Conservation (phyloP, 108 stramenopile species). For the Cylindrotheca closterium region DNA sequence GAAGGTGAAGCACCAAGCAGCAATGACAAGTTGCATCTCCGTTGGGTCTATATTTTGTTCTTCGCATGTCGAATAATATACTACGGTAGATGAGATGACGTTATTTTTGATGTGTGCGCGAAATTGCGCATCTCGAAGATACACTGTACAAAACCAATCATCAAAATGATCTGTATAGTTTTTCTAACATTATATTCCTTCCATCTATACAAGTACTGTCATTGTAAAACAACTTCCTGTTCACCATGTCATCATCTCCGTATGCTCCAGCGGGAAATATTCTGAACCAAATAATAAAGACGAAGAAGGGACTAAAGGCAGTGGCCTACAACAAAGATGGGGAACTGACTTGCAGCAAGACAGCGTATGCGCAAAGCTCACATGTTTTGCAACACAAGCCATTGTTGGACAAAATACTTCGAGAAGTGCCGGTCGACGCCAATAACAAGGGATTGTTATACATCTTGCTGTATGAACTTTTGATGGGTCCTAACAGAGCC, state of each 20-base stretch:
- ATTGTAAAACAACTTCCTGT: too few relatives aligned
- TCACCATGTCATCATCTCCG: slow-evolving; percentile 44
- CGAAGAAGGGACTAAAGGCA: slow-evolving; percentile 50
- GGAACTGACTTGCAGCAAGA: slow-evolving; percentile 48
- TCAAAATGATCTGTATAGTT: too few relatives aligned
- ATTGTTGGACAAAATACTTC: slow-evolving; percentile 28
- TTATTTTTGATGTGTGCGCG: background rate
- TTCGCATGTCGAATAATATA: too few relatives aligned
- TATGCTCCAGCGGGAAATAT: slow-evolving; percentile 45
- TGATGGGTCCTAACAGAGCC: slow-evolving; percentile 73
- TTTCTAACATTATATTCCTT: too few relatives aligned
- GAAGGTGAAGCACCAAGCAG: too few relatives aligned
- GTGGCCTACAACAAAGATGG: slow-evolving; percentile 51
- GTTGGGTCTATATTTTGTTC: too few relatives aligned
- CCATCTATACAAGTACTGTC: too few relatives aligned
- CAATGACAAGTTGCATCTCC: too few relatives aligned
- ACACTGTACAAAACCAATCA: background rate
- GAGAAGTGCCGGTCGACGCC: slow-evolving; percentile 13
- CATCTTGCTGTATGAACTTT: slow-evolving; percentile 80
- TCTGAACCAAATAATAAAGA: slow-evolving; percentile 36
- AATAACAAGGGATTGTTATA: slow-evolving; percentile 55
- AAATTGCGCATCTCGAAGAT: too few relatives aligned
- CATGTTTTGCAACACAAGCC: slow-evolving; percentile 45
- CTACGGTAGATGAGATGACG: too few relatives aligned
- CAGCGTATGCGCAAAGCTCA: slow-evolving; percentile 56